Percentiles rank a stretch among this genome's conserved stretches.
These are phyloP conservation scores for Xylaria sp. DNA, from an alignment of 2,329 filamentous ascomycete genomes.

Conservation along the genomic window DNA sequence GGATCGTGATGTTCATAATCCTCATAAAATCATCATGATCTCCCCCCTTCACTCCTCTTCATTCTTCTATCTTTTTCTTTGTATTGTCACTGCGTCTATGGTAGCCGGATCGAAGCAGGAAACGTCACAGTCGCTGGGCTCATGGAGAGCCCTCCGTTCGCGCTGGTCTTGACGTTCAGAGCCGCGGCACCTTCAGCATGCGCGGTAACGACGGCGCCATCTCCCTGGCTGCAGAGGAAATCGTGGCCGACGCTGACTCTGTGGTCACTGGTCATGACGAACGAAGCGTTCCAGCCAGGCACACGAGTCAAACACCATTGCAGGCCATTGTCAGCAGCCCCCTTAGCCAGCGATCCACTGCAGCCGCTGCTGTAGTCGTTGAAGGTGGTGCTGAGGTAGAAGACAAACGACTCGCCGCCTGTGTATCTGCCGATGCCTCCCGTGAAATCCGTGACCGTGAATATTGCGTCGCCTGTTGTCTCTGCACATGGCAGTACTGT, in stretches of 20 bases:
- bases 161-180: not conserved
- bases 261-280: conserved; percentile 15
- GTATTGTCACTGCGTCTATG: not conserved
- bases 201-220: conserved; percentile 12
- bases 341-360: conserved; percentile 13
- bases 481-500: conserved; percentile 13
- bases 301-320: conserved; percentile 17
- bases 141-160: conserved; percentile 14
- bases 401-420: conserved; percentile 19
- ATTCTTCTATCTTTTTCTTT: not conserved
- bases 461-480: conserved; percentile 1
- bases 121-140: conserved; percentile 1
- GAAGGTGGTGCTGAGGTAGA: conserved; percentile 20
- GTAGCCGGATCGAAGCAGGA: conserved; percentile 6
- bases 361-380: conserved; percentile 19
- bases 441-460: conserved; percentile 17
- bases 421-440: conserved; percentile 18
- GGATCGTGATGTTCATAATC: not conserved
- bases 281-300: conserved; percentile 20
- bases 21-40: not conserved
- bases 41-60: not conserved
- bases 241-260: conserved; percentile 14
- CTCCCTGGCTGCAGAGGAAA: conserved; percentile 14
- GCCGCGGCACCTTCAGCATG: conserved; percentile 14
- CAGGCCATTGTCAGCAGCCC: conserved; percentile 15